Percentiles rank a stretch among this genome's conserved stretches.
phyloP scores from a whole-genome alignment of 306 rosid genomes.

The Glycine soja region DNA sequence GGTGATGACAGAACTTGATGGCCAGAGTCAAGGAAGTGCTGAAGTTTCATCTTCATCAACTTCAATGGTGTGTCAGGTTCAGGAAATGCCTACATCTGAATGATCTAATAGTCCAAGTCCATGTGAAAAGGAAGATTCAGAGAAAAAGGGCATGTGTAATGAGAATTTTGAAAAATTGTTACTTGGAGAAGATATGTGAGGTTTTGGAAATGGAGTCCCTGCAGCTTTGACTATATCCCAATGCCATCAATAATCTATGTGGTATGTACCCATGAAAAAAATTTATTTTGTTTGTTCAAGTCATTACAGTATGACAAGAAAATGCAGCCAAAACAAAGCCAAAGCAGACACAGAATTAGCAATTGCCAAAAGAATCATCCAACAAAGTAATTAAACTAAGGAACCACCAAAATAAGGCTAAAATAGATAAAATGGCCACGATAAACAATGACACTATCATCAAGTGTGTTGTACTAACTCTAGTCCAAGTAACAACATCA shows the following conservation, averaged over 20 bases:
- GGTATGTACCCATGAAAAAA: constrained; percentile 56
- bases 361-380: no score
- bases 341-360: no score
- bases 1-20: constrained; percentile 67
- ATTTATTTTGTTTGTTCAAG: no score
- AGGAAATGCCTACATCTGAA: constrained; percentile 50
- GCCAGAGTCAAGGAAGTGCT: constrained; percentile 67
- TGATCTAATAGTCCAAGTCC: constrained; percentile 54
- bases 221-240: constrained; percentile 89
- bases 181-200: constrained; percentile 98
- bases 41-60: constrained; percentile 62
- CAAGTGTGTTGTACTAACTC: no score
- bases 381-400: no score
- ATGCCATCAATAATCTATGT: constrained; percentile 90
- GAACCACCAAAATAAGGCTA: no score
- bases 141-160: constrained; percentile 44
- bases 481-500: no score
- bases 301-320: no score
- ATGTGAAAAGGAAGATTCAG: constrained; percentile 43
- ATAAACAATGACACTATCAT: no score
- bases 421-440: no score
- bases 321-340: no score
- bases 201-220: constrained; percentile 84
- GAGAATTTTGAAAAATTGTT: constrained; percentile 60
- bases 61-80: constrained; percentile 63